Conservation (phyloP, 495 filamentous ascomycete genomes). For the Pseudomonodictys pantanalensis region DNA sequence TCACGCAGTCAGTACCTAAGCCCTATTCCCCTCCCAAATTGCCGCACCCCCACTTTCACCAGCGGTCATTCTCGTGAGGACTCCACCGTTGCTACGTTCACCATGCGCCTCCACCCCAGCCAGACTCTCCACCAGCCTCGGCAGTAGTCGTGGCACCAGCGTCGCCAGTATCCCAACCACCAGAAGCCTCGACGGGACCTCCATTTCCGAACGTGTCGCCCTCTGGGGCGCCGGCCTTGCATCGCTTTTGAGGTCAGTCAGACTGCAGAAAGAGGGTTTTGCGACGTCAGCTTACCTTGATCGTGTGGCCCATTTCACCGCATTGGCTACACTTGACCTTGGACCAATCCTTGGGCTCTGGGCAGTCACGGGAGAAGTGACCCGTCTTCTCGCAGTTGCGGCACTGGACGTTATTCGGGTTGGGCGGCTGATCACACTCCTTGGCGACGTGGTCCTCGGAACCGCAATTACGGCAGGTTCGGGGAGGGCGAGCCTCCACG, state of each 20-base stretch:
- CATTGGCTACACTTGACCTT: constrained; percentile 76
- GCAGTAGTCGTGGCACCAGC: not conserved
- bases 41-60: too few species aligned
- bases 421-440: constrained; percentile 56
- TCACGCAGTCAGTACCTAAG: too few species aligned
- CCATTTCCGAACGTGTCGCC: not conserved
- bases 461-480: constrained; percentile 55
- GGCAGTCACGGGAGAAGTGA: constrained; percentile 70
- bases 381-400: constrained; percentile 71
- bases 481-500: constrained; percentile 37
- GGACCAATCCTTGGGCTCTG: constrained; percentile 70
- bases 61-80: too few species aligned
- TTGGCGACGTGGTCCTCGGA: constrained; percentile 53
- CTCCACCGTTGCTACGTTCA: too few species aligned
- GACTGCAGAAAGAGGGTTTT: too few species aligned
- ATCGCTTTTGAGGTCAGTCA: not conserved
- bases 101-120: not conserved
- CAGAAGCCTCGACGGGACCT: not conserved
- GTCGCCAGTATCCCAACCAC: not conserved
- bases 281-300: constrained; percentile 4
- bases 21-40: too few species aligned
- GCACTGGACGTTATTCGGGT: constrained; percentile 54
- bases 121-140: not conserved
- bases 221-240: not conserved
- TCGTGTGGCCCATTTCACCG: constrained; percentile 50